phyloP scores from a whole-genome alignment of 2,329 filamentous ascomycete species.

The Chaetomium strumarium region DNA sequence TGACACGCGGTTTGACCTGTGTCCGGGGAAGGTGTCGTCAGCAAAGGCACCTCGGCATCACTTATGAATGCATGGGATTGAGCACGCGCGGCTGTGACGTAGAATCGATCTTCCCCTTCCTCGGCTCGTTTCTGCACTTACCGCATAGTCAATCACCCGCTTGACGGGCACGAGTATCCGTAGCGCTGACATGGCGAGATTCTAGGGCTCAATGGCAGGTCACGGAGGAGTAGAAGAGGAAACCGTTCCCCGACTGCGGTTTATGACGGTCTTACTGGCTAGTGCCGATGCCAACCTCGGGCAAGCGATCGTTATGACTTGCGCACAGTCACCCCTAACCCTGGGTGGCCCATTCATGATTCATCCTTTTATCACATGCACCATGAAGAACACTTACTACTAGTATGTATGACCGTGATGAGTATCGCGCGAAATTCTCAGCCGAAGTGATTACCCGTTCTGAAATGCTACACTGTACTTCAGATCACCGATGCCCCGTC shows the following conservation, averaged over 20 bases:
- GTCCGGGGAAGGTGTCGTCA: conserved; percentile 1
- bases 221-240: conserved; percentile 10
- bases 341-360: background rate
- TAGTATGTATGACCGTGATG: background rate
- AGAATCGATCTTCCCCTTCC: background rate
- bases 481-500: no score
- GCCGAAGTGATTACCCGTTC: no score
- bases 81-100: background rate
- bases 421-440: background rate
- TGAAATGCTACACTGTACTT: no score
- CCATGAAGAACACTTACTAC: background rate
- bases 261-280: conserved; percentile 23
- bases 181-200: conserved; percentile 52
- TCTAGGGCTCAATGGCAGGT: conserved; percentile 23
- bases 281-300: conserved; percentile 40
- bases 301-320: conserved; percentile 15
- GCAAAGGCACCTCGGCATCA: background rate
- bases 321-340: conserved; percentile 20
- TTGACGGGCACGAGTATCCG: conserved; percentile 77
- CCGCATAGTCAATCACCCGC: conserved; percentile 82
- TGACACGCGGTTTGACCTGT: conserved; percentile 63
- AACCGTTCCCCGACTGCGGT: conserved; percentile 7
- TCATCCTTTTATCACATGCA: no score
- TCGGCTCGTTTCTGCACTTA: conserved; percentile 37
- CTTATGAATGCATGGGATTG: conserved; percentile 10